Conservation (phyloP, 2,329 filamentous ascomycete genomes). For the Colletotrichum coccodes region DNA sequence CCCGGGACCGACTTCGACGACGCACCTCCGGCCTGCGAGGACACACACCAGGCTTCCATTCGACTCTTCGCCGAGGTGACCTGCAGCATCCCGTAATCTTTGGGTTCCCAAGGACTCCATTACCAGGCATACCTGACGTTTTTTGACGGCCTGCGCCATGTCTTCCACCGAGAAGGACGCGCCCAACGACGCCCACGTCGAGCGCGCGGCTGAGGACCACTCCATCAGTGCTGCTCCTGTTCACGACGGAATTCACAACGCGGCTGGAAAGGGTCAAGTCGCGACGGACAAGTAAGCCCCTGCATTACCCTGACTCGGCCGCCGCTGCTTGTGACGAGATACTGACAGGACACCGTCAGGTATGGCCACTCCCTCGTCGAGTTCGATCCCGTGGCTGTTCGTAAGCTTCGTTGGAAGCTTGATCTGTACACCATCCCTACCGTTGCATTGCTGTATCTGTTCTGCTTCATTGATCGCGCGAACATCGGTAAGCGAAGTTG, state of each 20-base stretch:
- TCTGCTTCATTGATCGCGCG: conserved; percentile 80
- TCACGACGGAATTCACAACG: conserved; percentile 35
- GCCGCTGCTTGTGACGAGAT: too few species aligned
- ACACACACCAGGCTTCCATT: neutral
- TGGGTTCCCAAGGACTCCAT: too few species aligned
- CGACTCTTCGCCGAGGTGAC: neutral
- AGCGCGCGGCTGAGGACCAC: conserved; percentile 17
- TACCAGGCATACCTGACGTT: too few species aligned
- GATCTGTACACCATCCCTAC: conserved; percentile 74
- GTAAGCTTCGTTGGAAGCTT: conserved; percentile 69
- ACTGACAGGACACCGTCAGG: conserved; percentile 38
- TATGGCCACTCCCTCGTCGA: conserved; percentile 60
- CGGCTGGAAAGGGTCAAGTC: conserved; percentile 54
- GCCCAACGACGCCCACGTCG: conserved; percentile 9
- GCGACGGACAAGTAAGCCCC: conserved; percentile 57
- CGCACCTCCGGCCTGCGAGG: neutral
- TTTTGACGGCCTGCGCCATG: conserved; percentile 1
- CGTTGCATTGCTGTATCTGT: conserved; percentile 73
- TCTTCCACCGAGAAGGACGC: conserved; percentile 21
- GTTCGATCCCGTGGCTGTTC: conserved; percentile 68
- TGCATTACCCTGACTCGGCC: rapidly evolving
- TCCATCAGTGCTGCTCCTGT: conserved; percentile 24
- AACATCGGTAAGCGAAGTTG: conserved; percentile 69
- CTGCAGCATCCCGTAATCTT: neutral
- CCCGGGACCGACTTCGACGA: neutral